phyloP scores from a whole-genome alignment of 257 asterid genomes.

The Apocynum venetum region DNA sequence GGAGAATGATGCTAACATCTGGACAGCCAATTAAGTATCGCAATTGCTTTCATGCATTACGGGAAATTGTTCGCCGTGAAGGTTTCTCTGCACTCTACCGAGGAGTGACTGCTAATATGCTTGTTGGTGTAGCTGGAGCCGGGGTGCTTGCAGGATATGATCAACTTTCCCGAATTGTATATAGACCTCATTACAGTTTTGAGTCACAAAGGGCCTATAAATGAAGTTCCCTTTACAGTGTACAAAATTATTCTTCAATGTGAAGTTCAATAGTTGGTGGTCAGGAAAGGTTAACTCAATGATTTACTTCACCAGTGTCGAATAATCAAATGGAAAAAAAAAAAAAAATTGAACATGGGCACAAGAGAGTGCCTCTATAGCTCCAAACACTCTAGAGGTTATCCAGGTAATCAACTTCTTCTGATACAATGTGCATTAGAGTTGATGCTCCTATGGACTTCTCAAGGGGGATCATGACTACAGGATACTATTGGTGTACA shows the following conservation, averaged over 20 bases:
- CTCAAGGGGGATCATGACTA: neutral
- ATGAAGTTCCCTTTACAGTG: conserved; percentile 23
- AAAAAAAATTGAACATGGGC: too few relatives aligned
- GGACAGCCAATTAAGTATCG: conserved; percentile 74
- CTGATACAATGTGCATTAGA: neutral
- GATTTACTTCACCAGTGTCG: neutral
- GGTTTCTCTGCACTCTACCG: conserved; percentile 65
- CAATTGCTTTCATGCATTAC: conserved; percentile 61
- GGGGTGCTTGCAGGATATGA: conserved; percentile 99
- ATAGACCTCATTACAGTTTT: conserved; percentile 44
- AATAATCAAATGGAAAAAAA: neutral
- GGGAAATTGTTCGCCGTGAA: conserved; percentile 58
- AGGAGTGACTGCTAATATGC: conserved; percentile 88
- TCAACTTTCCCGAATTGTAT: conserved; percentile 53
- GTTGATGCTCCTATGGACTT: conserved; percentile 7
- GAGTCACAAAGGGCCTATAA: conserved; percentile 55
- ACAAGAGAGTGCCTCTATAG: neutral
- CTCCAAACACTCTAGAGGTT: neutral
- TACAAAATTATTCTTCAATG: conserved; percentile 1
- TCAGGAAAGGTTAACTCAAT: neutral
- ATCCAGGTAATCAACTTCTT: neutral
- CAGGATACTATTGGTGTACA: neutral
- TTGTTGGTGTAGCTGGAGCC: conserved; percentile 92
- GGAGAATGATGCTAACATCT: conserved; percentile 98
- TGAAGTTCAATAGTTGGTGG: conserved; percentile 2